Percentiles rank a stretch among this genome's conserved stretches.
Conservation (phyloP, 1,284 basidiomycete genomes). For the Fomitopsis schrenkii region DNA sequence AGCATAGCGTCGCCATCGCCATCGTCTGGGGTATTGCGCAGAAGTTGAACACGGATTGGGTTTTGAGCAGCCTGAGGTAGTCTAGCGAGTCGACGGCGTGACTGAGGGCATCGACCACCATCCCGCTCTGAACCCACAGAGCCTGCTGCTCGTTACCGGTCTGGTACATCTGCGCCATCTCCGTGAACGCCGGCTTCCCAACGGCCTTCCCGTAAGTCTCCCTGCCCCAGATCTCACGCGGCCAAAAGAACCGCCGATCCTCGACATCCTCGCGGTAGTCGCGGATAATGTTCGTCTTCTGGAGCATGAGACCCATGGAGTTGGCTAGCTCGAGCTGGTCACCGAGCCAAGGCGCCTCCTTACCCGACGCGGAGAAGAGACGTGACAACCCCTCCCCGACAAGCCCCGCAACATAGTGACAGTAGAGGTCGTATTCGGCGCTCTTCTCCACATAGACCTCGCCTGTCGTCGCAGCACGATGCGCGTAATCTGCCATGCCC, state of each 20-base stretch:
- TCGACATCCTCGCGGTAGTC: conserved; percentile 94
- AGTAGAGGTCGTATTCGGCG: conserved; percentile 94
- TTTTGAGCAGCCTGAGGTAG: conserved; percentile 84
- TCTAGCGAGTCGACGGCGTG: conserved; percentile 88
- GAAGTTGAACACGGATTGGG: conserved; percentile 95
- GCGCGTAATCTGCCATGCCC: conserved; percentile 96
- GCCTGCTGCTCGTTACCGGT: conserved; percentile 59
- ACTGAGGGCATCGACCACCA: conserved; percentile 87
- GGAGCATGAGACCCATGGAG: conserved; percentile 94
- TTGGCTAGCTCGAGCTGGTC: conserved; percentile 87
- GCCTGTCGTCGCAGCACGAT: conserved; percentile 71
- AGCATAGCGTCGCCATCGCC: conserved; percentile 92
- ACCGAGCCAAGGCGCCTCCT: conserved; percentile 78
- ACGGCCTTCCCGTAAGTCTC: conserved; percentile 45
- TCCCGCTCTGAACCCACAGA: conserved; percentile 79
- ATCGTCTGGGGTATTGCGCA: conserved; percentile 94
- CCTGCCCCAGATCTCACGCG: conserved; percentile 83
- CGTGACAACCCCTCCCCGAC: conserved; percentile 96
- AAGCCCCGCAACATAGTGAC: conserved; percentile 97
- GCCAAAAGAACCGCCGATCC: conserved; percentile 92
- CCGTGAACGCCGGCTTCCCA: conserved; percentile 42
- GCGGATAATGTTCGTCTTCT: conserved; percentile 98
- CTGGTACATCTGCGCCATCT: conserved; percentile 60
- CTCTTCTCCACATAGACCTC: conserved; percentile 71
- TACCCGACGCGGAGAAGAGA: conserved; percentile 84